Evolutionary conservation across 495 filamentous ascomycete genomes (phyloP), one percentile per base, ranked within the genome.

Genomic region (Daldinia loculata): DNA sequence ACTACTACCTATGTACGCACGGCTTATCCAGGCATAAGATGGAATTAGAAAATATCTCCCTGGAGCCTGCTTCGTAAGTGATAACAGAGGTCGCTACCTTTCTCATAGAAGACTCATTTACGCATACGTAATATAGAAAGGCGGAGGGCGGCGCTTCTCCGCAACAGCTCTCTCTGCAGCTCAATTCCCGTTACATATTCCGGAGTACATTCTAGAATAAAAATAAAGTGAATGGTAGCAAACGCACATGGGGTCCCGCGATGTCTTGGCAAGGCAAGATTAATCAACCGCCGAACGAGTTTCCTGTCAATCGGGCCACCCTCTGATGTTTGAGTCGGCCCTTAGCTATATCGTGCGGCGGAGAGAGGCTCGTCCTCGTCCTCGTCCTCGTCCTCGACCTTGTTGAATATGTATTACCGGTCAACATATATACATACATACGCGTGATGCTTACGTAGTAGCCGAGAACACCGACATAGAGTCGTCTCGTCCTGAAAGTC

Each of bases 241-340:
- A 74, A 74, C 67, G 71, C 71, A 74, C 67, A 70, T 64, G 70
- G 67, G 71, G 71, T 71, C 71, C 71, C 63, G 38, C 39, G 51
- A 29, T 9, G 30, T 48, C 71, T 74, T 74, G 71, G 71, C 71
- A 61, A 70, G 58, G 63, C 59, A 36, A 63, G 26, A 69, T 73
- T 66, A 62, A 73, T 69, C 66, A 69, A 73, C 57, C 43, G 64
- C 66, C 70, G 66, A 69, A 72, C 70, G 70, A 72, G 70, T 50
- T 72, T 73, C 66, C 56, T 66, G 34, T 69, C 51, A 66, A 73
- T 73, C 70, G 66, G 50, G 70, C 70, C 70, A 73, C 63, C 32
- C 70, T 73, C 70, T 73, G 66, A 56, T 69, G 70, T 66, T 72
- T 34, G 58, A 73, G 30, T 73, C 70, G 70, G 70, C 36, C 66